Evolutionary conservation across 2,329 filamentous ascomycete species (phyloP), one percentile per base, ranked within the genome.

Genomic region (Mariannaea sp.): DNA sequence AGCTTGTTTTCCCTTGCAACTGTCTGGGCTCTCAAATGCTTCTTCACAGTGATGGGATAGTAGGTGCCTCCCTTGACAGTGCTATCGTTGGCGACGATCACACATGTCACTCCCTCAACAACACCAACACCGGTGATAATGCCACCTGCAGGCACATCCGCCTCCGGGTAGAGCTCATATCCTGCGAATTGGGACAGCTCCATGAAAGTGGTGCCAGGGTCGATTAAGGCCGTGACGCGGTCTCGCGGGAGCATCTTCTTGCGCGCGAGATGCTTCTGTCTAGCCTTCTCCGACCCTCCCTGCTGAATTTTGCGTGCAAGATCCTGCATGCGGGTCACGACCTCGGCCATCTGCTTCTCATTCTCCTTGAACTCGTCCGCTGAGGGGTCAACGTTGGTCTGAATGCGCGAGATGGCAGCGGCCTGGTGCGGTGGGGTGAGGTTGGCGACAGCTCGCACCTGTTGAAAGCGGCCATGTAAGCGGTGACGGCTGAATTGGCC

Each of bases 11-110:
- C 90, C 60, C 90, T 84, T 0, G 93, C 93, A 59, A 97, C 89
- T 22, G 89, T 86, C 73, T 99, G 94, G 4, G 93, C 93, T 57
- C 93, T 85, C 13, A 97, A 79, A 72, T 97, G 94, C 79, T 99
- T 99, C 78, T 97, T 97, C 54, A 97, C 90, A 0, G 93, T 99
- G 64, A 97, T 91, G 1, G 93, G 93, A 69, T 93, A 97, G 75
- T 99, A 99, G 2, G 93, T 96, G 19, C 93, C 93, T 46, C 93
- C 93, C 76, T 97, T 99, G 68, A 97, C 93, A 14, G 93, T 97
- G 76, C 90, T 95, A 71, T 97, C 93, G 70, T 97, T 97, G 53
- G 92, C 92, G 43, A 97, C 89, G 64, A 97, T 89, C 76, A 97
- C 88, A 72, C 93, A 97, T 33, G 86, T 88, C 20, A 96, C 91